Evolutionary conservation across 2,329 filamentous ascomycete species (phyloP), one percentile per base, ranked within the genome.

Genomic region (Trichoderma sp.): DNA sequence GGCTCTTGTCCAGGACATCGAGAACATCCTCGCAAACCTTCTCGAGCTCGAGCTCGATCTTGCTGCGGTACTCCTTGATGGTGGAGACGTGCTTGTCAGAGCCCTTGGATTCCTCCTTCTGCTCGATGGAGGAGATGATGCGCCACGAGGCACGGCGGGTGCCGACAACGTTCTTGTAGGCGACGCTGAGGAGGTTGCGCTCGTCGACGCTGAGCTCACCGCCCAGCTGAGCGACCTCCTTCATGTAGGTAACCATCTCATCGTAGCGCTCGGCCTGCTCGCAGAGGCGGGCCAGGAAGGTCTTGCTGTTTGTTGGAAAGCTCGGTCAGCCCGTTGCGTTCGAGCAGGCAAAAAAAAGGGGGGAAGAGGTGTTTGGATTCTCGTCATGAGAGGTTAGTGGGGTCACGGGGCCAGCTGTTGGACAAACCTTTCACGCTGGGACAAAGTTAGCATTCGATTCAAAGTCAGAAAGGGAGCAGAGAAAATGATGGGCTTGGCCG

Each of bases 241-340:
- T 98, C 96, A 98, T 98, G 89, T 95, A 98, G 83, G 91, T 94
- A 80, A 98, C 95, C 95, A 98, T 98, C 88, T 98, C 96, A 95
- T 99, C 95, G 87, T 99, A 99, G 83, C 95, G 95, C 90, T 98
- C 96, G 84, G 96, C 96, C 91, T 99, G 96, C 93, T 98, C 96
- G 90, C 96, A 98, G 84, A 99, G 94, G 88, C 96, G 92, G 86
- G 96, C 96, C 85, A 98, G 94, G 90, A 98, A 98, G 83, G 96
- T 98, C 92, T 98, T 98, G 92, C 94, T 97, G 84, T 83, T 66
- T 65, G 69, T 57, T 66, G 71, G 63, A 26, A 61, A 72, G 21
- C n/a, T 63, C 71, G 61, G 71, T 73, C 69, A 73, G 71, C 66
- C 56, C 32, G 34, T 57, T 47, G 32, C 56, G 56, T 34, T 67